Evolutionary conservation across 805 yeast species (phyloP).

Genomic region (Nakazawaea ernobii): DNA sequence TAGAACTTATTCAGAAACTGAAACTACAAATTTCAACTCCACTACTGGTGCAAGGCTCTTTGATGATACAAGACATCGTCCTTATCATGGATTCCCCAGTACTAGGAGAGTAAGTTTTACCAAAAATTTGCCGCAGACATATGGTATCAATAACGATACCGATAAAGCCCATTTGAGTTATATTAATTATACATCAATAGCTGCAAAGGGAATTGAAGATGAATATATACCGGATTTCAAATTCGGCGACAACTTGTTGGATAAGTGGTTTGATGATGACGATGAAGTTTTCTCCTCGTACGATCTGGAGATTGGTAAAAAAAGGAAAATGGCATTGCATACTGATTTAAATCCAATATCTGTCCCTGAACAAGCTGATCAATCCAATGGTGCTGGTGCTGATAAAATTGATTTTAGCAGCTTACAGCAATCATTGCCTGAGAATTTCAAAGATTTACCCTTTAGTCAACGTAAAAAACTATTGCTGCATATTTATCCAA

Average conservation of each 20-base stretch:
- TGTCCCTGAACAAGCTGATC: background rate
- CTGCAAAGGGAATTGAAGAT: constrained; percentile 52
- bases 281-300: too few relatives aligned
- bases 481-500: constrained; percentile 28
- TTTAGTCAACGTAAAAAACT: constrained; percentile 53
- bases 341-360: constrained; percentile 7
- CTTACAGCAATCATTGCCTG: constrained; percentile 30
- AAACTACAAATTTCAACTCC: constrained; percentile 52
- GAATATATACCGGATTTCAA: constrained; percentile 74
- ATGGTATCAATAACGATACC: constrained; percentile 13
- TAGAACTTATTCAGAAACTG: constrained; percentile 62
- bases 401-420: constrained; percentile 3
- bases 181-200: constrained; percentile 15
- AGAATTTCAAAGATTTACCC: constrained; percentile 49
- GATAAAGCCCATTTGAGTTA: constrained; percentile 4
- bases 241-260: constrained; percentile 39
- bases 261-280: constrained; percentile 15
- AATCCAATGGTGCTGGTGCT: background rate
- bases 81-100: constrained; percentile 20
- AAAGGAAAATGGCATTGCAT: constrained; percentile 3
- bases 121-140: constrained; percentile 1
- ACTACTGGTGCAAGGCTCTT: constrained; percentile 47
- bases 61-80: constrained; percentile 49
- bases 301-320: background rate
- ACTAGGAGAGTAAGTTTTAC: constrained; percentile 6